These are phyloP conservation scores for Pseudogymnoascus sp. DNA, from an alignment of 2,329 filamentous ascomycete genomes.

Conservation along the genomic window DNA sequence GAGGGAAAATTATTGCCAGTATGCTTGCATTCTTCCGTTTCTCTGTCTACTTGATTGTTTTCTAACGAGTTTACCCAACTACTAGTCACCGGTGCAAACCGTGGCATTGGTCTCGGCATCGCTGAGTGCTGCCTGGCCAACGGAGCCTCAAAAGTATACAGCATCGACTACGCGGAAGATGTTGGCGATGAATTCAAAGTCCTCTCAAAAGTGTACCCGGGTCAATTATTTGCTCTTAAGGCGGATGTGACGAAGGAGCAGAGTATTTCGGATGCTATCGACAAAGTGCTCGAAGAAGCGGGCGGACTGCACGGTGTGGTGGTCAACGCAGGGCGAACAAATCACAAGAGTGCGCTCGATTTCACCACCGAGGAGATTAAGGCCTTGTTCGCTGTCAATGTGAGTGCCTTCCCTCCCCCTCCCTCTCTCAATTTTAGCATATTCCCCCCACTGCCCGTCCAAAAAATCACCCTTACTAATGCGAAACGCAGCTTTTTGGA, in stretches of 20 bases:
- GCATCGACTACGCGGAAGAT: conserved; percentile 36
- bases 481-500: conserved; percentile 32
- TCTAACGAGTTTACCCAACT: not conserved
- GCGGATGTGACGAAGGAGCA: conserved; percentile 40
- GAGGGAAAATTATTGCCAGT: conserved; percentile 29
- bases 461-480: not conserved
- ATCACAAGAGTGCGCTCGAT: conserved; percentile 43
- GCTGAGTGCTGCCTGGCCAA: conserved; percentile 39
- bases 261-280: conserved; percentile 35
- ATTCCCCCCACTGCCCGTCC: not conserved
- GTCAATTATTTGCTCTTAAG: conserved; percentile 32
- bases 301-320: conserved; percentile 42
- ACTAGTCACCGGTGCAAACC: conserved; percentile 30
- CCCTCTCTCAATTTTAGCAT: not conserved
- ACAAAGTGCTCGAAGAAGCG: conserved; percentile 34
- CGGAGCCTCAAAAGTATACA: conserved; percentile 35
- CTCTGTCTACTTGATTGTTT: not conserved
- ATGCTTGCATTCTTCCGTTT: conserved; percentile 5
- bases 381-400: conserved; percentile 35
- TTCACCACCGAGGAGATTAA: conserved; percentile 40
- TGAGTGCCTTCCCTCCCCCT: conserved; percentile 8
- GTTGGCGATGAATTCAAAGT: conserved; percentile 33
- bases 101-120: conserved; percentile 37
- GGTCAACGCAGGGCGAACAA: conserved; percentile 41
- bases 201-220: conserved; percentile 32